Evolutionary conservation across 441 rosid genomes (phyloP), one percentile per base, ranked within the genome.

Genomic region (Biscutella laevigata): DNA sequence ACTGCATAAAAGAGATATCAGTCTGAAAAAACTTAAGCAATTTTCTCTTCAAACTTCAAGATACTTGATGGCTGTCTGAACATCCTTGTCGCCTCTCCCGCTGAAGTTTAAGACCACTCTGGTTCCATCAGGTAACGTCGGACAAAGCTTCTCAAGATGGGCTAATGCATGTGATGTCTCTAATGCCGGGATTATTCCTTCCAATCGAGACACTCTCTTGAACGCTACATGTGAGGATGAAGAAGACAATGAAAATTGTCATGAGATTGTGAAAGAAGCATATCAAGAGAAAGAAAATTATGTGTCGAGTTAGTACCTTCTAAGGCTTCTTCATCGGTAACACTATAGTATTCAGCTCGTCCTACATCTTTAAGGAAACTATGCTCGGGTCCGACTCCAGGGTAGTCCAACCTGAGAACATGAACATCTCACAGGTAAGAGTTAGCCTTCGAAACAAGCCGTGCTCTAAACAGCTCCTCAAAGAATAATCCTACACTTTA

Each of bases 331-430:
- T 75, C 87, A 80, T 91, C 98, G 0, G 95, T 91, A 38, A 86
- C 78, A 17, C 80, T 71, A 5, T 79, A 67, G 73, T 88, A 91
- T 60, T 88, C 89, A 40, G 95, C 95, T 7, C 94, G 86, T 11
- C 84, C 89, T 53, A 38, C 63, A 41, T 91, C 98, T 73, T 91
- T 91, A 70, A 88, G 73, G 63, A 88, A 91, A 70, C 95, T 85
- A 46, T 88, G 96, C 77, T 91, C 96, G 1, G 98, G 96, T 69
- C 98, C 95, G 51, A 91, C 96, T 73, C 96, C 95, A 54, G 98
- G 98, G 69, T 85, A 91, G 69, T 88, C 96, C 95, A 88, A 78
- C 50, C 95, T 90, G 66, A 26, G 47, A 35, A 50, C 17, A 50
- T 41, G 7, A 32, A n/a, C n/a, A n/a, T n/a, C n/a, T n/a, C n/a